These are phyloP conservation scores for Hypoxylon sp. DNA, from an alignment of 2,329 filamentous ascomycete genomes.

Conservation along the genomic window DNA sequence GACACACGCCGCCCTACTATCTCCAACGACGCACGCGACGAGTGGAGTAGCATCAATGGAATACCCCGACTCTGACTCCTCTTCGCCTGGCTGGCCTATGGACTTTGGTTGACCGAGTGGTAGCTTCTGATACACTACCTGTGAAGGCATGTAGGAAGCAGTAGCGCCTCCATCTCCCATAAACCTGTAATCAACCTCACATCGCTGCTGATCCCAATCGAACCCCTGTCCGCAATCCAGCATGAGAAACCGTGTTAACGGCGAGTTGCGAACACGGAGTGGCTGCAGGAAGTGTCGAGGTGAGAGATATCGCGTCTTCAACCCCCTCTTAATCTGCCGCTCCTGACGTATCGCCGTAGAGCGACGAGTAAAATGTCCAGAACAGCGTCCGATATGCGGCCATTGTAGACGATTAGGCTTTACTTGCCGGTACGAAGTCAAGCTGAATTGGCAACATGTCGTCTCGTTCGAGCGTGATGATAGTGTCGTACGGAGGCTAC, in stretches of 20 bases:
- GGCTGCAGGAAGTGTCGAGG: constrained; percentile 47
- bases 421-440: constrained; percentile 47
- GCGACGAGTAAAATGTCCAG: constrained; percentile 49
- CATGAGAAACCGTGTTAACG: constrained; percentile 26
- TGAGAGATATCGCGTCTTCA: constrained; percentile 27
- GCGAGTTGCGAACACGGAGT: constrained; percentile 46
- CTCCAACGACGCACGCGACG: constrained; percentile 23
- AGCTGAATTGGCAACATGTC: constrained; percentile 45
- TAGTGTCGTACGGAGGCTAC: constrained; percentile 10
- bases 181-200: constrained; percentile 14
- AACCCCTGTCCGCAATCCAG: constrained; percentile 9
- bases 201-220: constrained; percentile 17
- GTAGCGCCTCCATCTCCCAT: constrained; percentile 18
- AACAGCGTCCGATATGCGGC: constrained; percentile 46
- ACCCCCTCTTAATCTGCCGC: not conserved
- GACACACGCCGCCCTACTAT: constrained; percentile 4
- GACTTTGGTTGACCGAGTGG: constrained; percentile 3
- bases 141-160: not conserved
- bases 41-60: constrained; percentile 28
- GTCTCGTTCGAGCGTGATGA: constrained; percentile 11
- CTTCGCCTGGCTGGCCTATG: constrained; percentile 3
- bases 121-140: not conserved
- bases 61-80: constrained; percentile 25
- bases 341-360: constrained; percentile 28
- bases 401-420: constrained; percentile 45